Evolutionary conservation across 805 yeast species (phyloP).

Genomic region (Metschnikowia anglica): DNA sequence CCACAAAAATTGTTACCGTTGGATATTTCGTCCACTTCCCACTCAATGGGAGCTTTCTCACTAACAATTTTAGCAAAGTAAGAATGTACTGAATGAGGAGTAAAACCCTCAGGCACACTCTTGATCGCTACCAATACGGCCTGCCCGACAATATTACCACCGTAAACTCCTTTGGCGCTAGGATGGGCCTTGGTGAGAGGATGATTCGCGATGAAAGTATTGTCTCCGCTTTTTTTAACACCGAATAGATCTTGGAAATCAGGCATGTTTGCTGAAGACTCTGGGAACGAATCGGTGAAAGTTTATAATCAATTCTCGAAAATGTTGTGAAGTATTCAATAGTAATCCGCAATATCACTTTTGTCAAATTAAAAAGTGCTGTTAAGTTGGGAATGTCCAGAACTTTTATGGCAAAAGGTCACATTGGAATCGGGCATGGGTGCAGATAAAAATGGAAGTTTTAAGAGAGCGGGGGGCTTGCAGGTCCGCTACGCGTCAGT

Average conservation of each 20-base stretch:
- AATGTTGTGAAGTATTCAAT: background rate
- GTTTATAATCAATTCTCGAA: background rate
- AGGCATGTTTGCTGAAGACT: conserved; percentile 3
- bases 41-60: conserved; percentile 29
- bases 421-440: background rate
- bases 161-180: conserved; percentile 37
- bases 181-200: conserved; percentile 31
- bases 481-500: background rate
- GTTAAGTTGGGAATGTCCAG: background rate
- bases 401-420: background rate
- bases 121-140: conserved; percentile 38
- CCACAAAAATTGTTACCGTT: conserved; percentile 39
- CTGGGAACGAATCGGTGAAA: background rate
- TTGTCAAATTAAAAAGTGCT: background rate
- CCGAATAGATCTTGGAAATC: conserved; percentile 16
- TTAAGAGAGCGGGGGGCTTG: conserved; percentile 4
- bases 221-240: conserved; percentile 6
- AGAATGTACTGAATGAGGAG: conserved; percentile 44
- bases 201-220: conserved; percentile 9
- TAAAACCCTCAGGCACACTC: conserved; percentile 31
- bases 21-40: conserved; percentile 35
- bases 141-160: conserved; percentile 40
- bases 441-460: background rate
- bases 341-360: background rate
- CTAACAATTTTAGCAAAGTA: conserved; percentile 41